Percentiles rank a stretch among this genome's conserved stretches.
Evolutionary conservation across 73 alveolate genomes (phyloP).

Genomic region (Halteria grandinella): DNA sequence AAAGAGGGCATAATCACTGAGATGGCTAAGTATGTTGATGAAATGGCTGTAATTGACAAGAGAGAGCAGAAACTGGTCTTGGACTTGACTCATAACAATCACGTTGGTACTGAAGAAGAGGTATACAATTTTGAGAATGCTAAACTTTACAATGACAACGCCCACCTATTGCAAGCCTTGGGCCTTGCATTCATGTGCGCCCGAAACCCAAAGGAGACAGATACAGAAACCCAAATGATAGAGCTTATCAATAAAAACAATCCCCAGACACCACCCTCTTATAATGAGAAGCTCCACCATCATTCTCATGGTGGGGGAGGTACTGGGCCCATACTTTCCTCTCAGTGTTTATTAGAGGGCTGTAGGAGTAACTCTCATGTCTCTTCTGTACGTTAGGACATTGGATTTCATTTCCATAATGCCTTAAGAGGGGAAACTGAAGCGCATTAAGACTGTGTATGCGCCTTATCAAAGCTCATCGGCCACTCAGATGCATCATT

Average conservation of each 20-base stretch:
- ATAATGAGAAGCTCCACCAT: too few relatives aligned
- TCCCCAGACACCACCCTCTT: too few relatives aligned
- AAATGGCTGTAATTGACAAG: slow-evolving; percentile 40
- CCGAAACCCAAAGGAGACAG: slow-evolving; percentile 42
- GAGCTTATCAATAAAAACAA: slow-evolving; percentile 27
- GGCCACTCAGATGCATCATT: slow-evolving; percentile 51
- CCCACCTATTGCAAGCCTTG: slow-evolving; percentile 21
- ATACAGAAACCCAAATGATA: slow-evolving; percentile 7
- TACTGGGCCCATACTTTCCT: too few relatives aligned
- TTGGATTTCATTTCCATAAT: slow-evolving; percentile 51
- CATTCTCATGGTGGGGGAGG: too few relatives aligned
- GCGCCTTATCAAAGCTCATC: slow-evolving; percentile 36
- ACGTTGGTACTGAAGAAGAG: slow-evolving; percentile 34
- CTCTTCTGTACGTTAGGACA: too few relatives aligned
- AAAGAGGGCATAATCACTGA: slow-evolving; percentile 64
- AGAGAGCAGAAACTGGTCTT: slow-evolving; percentile 36
- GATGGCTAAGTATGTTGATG: slow-evolving; percentile 53
- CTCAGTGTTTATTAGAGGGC: too few relatives aligned
- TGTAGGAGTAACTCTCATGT: too few relatives aligned
- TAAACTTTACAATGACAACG: not conserved
- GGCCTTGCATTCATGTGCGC: slow-evolving; percentile 46
- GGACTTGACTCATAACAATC: slow-evolving; percentile 46
- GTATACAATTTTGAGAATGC: slow-evolving; percentile 41
- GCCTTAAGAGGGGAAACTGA: slow-evolving; percentile 31
- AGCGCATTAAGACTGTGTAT: slow-evolving; percentile 48